These are phyloP conservation scores for Erigeron philadelphicus DNA, from an alignment of 140 eudicot species.

Conservation along the genomic window DNA sequence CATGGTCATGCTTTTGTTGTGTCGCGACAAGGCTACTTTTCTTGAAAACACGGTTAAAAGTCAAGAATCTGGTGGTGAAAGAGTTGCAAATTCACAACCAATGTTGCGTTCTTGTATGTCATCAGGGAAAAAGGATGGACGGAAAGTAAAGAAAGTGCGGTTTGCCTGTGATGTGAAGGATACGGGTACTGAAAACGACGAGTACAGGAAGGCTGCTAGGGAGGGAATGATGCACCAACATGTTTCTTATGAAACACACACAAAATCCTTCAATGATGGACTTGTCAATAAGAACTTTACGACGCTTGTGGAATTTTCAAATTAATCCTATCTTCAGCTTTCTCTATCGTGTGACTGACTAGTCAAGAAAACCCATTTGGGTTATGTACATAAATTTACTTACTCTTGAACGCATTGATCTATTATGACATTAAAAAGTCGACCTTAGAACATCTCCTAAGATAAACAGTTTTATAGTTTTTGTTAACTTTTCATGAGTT, in stretches of 20 bases:
- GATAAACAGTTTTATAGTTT: too few species aligned
- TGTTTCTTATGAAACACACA: conserved; percentile 17
- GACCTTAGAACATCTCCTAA: too few species aligned
- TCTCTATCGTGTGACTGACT: background rate
- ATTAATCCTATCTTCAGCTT: background rate
- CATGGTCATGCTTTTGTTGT: conserved; percentile 37
- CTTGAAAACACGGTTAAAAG: background rate
- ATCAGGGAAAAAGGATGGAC: conserved; percentile 38
- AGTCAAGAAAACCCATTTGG: too few species aligned
- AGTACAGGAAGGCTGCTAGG: conserved; percentile 21
- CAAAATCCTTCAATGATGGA: conserved; percentile 17
- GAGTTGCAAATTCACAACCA: conserved; percentile 1
- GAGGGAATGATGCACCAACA: conserved; percentile 13
- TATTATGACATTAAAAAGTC: too few species aligned
- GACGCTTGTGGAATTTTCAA: conserved; percentile 9
- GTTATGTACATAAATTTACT: too few species aligned
- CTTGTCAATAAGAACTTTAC: conserved; percentile 6
- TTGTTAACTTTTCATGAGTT: too few species aligned
- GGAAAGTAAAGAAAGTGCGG: conserved; percentile 48
- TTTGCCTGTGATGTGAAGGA: conserved; percentile 50
- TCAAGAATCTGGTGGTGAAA: conserved; percentile 25
- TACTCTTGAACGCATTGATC: too few species aligned
- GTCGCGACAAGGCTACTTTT: conserved; percentile 27
- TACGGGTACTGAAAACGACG: conserved; percentile 20
- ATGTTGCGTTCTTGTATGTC: conserved; percentile 46